A percentile compares a stretch with the other conserved stretches of the same genome.
These are phyloP conservation scores for Fonsecaea monophora DNA, from an alignment of 2,329 filamentous ascomycete species.

Conservation along the genomic window DNA sequence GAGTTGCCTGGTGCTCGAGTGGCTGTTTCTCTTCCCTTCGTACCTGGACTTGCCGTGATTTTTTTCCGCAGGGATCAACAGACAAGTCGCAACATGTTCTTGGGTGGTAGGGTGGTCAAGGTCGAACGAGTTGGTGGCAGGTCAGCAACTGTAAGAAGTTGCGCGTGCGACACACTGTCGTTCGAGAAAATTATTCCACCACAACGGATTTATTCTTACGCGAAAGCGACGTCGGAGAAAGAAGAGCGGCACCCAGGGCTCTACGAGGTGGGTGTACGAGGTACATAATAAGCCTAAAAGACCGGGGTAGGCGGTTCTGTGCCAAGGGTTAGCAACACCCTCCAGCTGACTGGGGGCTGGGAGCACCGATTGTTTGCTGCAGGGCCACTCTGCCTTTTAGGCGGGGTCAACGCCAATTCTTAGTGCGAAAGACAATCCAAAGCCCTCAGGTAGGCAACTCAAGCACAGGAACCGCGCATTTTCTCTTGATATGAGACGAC, in stretches of 20 bases:
- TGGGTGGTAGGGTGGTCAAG: background rate
- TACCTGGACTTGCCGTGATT: conserved; percentile 10
- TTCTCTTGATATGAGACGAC: background rate
- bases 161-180: background rate
- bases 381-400: background rate
- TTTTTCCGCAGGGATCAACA: conserved; percentile 18
- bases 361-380: background rate
- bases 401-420: background rate
- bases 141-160: conserved; percentile 18
- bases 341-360: background rate
- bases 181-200: conserved; percentile 9
- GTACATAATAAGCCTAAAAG: background rate
- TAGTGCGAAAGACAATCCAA: background rate
- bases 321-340: background rate
- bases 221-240: conserved; percentile 15
- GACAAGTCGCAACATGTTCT: conserved; percentile 10
- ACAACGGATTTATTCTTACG: background rate
- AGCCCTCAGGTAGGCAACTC: background rate
- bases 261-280: background rate
- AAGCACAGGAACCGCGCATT: background rate
- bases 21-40: conserved; percentile 2
- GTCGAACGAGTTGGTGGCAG: background rate
- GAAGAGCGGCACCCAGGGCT: background rate
- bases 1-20: background rate
- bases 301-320: background rate